phyloP scores from a whole-genome alignment of 768 basidiomycete species.

The Kwoniella botswanensis region DNA sequence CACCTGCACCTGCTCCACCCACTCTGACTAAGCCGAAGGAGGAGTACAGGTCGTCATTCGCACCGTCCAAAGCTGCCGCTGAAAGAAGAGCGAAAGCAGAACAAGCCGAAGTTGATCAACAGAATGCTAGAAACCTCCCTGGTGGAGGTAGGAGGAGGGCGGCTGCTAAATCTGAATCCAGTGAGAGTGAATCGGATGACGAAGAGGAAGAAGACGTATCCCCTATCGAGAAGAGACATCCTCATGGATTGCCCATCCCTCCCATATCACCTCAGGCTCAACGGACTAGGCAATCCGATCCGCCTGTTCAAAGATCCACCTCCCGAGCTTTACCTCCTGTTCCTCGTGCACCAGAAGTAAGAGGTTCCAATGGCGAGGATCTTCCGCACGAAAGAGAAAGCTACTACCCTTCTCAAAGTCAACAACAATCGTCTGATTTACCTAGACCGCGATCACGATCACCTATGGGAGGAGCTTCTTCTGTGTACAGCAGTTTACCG shows the following conservation, averaged over 20 bases:
- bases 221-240: conserved; percentile 18
- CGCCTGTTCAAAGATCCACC: conserved; percentile 33
- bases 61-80: conserved; percentile 78
- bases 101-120: conserved; percentile 79
- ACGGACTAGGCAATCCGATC: conserved; percentile 20
- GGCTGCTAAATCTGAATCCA: conserved; percentile 61
- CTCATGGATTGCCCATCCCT: conserved; percentile 12
- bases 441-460: conserved; percentile 28
- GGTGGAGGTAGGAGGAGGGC: conserved; percentile 64
- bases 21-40: conserved; percentile 31
- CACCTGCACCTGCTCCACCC: conserved; percentile 11
- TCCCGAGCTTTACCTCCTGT: conserved; percentile 47
- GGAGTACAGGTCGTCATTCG: conserved; percentile 83
- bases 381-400: conserved; percentile 10
- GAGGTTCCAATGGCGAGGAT: conserved; percentile 17
- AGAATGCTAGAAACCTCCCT: conserved; percentile 76
- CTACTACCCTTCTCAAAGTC: conserved; percentile 8
- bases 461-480: conserved; percentile 21
- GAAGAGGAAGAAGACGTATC: conserved; percentile 68
- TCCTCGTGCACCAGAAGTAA: conserved; percentile 28
- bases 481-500: conserved; percentile 11
- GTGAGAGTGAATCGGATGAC: conserved; percentile 78
- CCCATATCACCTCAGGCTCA: conserved; percentile 4
- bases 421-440: conserved; percentile 17
- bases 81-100: conserved; percentile 83